phyloP scores from a whole-genome alignment of 176 grass and related monocot species.

The Sorghum bicolor region DNA sequence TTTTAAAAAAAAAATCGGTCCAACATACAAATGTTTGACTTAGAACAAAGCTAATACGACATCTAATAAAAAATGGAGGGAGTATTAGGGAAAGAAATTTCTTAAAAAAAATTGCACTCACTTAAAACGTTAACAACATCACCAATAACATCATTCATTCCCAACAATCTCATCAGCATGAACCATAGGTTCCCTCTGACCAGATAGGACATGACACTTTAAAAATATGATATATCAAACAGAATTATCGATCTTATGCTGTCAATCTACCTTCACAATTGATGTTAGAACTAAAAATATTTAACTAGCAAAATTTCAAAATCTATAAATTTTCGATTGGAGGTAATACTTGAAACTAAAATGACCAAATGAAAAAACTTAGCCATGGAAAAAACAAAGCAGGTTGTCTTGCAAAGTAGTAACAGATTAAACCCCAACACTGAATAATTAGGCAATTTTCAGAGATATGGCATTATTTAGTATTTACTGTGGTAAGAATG shows the following conservation, averaged over 20 bases:
- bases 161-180: not conserved
- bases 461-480: not conserved
- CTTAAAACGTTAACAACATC: not conserved
- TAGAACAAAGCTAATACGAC: no score
- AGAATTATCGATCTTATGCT: not conserved
- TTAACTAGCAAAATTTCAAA: not conserved
- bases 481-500: not conserved
- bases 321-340: not conserved
- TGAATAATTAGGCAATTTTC: not conserved
- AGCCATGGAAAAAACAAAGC: not conserved
- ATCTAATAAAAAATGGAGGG: no score
- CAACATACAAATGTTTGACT: no score
- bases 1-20: no score
- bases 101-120: not conserved
- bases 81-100: not conserved
- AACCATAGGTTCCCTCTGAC: not conserved
- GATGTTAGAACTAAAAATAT: not conserved
- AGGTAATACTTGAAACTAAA: conserved; percentile 1
- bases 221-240: not conserved
- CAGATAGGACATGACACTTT: not conserved
- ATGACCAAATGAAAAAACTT: not conserved
- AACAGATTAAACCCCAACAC: not conserved
- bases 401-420: not conserved
- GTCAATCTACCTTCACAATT: not conserved
- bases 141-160: not conserved